Base-by-base conservation (phyloP, 2,329 filamentous ascomycete genomes). In the Fusarium praegraminearum region DNA sequence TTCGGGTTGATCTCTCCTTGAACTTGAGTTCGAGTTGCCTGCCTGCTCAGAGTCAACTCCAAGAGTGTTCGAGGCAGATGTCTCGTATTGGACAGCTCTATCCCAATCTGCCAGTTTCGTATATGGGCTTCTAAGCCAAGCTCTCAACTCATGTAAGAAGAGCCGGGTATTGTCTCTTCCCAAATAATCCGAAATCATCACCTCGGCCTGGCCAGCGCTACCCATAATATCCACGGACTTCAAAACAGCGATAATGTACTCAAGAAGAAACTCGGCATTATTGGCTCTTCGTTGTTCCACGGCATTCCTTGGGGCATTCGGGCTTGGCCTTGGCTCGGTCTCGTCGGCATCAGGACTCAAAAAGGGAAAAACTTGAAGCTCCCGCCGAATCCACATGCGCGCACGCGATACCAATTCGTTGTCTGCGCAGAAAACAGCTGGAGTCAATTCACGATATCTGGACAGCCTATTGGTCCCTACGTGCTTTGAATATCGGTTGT, bases 81-180 rank as follows among this genome's bases (percentile, higher is more conserved):
- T 58, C 28, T 75, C 74, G 35, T 97, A 97, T 78, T 95, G 93
- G 16, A 94, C 92, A 68, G 89, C 83, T 20, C 86, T 82, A 80
- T 98, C 95, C 93, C 94, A 98, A 47, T 91, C 90, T 53, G 88
- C 85, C 11, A 97, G 79, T 11, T 86, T 89, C 4, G 79, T 84
- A 74, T 89, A 95, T 0, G 94, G 94, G 78, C 94, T 97, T 59
- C 93, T 85, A 71, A 98, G 79, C 89, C 93, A 98, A 13, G 89
- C 87, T 65, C 90, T 87, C 64, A 98, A 79, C 80, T 98, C 95
- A 79, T 98, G 95, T 62, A 97, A 79, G 70, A 98, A 93, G 40
- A 97, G 78, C 20, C 85, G 83, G 3, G 93, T 89, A 77, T 94
- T 88, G 20, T 91, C 87, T 57, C 89, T 83, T 0, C 94, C 94